Percentiles rank a stretch among this genome's conserved stretches.
Evolutionary conservation across 768 basidiomycete genomes (phyloP).

Genomic region (Cyclocybe cylindracea): DNA sequence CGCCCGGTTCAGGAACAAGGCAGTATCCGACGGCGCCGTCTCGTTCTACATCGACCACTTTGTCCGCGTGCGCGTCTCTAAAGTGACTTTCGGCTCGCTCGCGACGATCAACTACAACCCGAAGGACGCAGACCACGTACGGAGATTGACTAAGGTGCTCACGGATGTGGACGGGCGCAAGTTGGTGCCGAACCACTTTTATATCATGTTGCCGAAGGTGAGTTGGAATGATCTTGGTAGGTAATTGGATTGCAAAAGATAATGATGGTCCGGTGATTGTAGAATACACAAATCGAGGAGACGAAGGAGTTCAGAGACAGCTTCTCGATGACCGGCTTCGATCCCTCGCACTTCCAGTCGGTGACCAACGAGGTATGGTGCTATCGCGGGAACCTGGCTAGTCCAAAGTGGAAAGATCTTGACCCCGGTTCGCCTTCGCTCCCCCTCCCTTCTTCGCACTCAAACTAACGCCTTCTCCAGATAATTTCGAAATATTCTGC

Average conservation of each 20-base stretch:
- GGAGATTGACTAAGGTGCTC: neutral
- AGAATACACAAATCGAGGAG: conserved; percentile 41
- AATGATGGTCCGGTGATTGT: neutral
- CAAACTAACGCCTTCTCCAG: neutral
- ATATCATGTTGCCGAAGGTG: conserved; percentile 11
- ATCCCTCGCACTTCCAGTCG: conserved; percentile 9
- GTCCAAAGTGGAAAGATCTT: conserved; percentile 16
- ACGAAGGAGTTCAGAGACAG: conserved; percentile 42
- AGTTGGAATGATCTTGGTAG: neutral
- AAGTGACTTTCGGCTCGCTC: conserved; percentile 40
- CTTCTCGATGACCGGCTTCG: conserved; percentile 22
- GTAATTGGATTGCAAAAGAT: no score
- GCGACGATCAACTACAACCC: conserved; percentile 1
- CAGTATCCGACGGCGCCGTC: no score
- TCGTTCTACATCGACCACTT: no score
- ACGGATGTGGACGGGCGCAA: neutral
- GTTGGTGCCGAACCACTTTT: no score
- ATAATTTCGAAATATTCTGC: conserved; percentile 8
- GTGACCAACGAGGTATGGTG: conserved; percentile 17
- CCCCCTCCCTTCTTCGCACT: neutral
- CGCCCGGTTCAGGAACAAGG: no score
- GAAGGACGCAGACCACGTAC: neutral
- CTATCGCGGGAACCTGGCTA: conserved; percentile 18
- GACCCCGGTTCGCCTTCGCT: conserved; percentile 10
- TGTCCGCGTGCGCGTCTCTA: conserved; percentile 45